These are phyloP conservation scores for Pulveroboletus frians DNA, from an alignment of 768 basidiomycete genomes.

Conservation along the genomic window DNA sequence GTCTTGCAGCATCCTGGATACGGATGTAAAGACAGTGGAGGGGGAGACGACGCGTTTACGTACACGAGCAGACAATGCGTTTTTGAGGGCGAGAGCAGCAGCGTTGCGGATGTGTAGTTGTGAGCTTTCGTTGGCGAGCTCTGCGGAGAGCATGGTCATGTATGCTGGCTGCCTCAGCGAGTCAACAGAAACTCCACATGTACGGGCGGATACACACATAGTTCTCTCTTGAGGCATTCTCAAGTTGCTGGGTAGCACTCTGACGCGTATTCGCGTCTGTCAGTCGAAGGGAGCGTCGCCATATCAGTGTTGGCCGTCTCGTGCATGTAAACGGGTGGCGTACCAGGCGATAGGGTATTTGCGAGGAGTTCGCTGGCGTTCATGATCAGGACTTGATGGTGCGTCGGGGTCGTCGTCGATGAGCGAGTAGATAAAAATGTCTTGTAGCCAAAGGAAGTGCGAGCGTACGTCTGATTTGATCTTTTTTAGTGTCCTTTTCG, in stretches of 20 bases:
- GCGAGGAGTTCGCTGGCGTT: constrained; percentile 87
- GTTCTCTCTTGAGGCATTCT: constrained; percentile 80
- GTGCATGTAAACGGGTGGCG: constrained; percentile 31
- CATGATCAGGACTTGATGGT: constrained; percentile 49
- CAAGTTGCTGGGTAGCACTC: constrained; percentile 86
- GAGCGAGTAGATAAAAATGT: constrained; percentile 12
- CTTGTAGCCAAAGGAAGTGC: constrained; percentile 10
- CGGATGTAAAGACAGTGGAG: constrained; percentile 13
- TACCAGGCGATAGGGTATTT: constrained; percentile 89
- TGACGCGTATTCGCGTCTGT: constrained; percentile 87
- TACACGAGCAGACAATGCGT: constrained; percentile 86
- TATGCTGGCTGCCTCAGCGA: constrained; percentile 67
- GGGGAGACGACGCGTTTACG: constrained; percentile 34
- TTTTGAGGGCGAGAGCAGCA: constrained; percentile 97
- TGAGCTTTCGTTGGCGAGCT: constrained; percentile 72
- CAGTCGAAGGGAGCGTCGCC: constrained; percentile 18
- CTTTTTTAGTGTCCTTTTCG: constrained; percentile 6
- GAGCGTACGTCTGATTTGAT: constrained; percentile 9
- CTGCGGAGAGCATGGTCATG: constrained; percentile 83
- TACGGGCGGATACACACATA: constrained; percentile 56
- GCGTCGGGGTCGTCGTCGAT: constrained; percentile 23
- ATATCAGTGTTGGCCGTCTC: constrained; percentile 32
- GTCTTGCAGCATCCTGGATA: constrained; percentile 65
- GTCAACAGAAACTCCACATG: constrained; percentile 7
- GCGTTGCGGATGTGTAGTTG: constrained; percentile 81